Evolutionary conservation across 2,329 filamentous ascomycete species (phyloP), one percentile per base, ranked within the genome.

Genomic region (Aciculosporium take): DNA sequence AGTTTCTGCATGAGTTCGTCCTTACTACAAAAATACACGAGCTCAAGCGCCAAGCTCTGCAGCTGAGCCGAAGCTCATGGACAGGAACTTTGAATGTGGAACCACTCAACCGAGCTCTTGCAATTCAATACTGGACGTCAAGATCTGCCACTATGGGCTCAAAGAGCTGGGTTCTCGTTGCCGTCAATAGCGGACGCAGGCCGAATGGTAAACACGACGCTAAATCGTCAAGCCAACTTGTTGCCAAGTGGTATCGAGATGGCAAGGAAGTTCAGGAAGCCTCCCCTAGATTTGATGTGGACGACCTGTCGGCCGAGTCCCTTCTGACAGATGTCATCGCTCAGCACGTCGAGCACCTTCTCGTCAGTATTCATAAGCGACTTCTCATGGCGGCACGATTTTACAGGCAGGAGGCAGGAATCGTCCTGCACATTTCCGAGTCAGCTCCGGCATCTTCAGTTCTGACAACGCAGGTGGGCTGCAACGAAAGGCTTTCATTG

Each of bases 121-220:
- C 87, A 8, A 74, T 98, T 27, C 88, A 95, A 54, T 98, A 98
- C 61, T 98, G 91, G 91, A 69, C 74, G 13, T 72, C 74, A 39
- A 75, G 79, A 10, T 48, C 53, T 17, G 50, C 53, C 4, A 56
- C 61, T 24, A 65, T 65, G 31, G 76, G 76, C 1, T 69, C 74
- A 13, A 94, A 93, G 65, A 94, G 79, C 57, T 98, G 91, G 89
- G 69, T 98, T 37, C 80, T 96, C 48, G 68, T 98, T 39, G 88
- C 87, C 8, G 74, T 94, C 28, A 72, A 78, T 45, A 87, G 79
- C 54, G 80, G 80, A 25, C 68, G 64, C 41, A 69, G 66, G 43
- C 56, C 59, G 32, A 61, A 62, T 8, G 59, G 52, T 10, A 52
- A 57, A 10, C 46, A 57, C 1, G 63, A 69, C 39, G 54, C 62